A percentile compares a stretch with the other conserved stretches of the same genome.
Conservation (phyloP, 2,329 filamentous ascomycete species). For the Microdochium nivale region DNA sequence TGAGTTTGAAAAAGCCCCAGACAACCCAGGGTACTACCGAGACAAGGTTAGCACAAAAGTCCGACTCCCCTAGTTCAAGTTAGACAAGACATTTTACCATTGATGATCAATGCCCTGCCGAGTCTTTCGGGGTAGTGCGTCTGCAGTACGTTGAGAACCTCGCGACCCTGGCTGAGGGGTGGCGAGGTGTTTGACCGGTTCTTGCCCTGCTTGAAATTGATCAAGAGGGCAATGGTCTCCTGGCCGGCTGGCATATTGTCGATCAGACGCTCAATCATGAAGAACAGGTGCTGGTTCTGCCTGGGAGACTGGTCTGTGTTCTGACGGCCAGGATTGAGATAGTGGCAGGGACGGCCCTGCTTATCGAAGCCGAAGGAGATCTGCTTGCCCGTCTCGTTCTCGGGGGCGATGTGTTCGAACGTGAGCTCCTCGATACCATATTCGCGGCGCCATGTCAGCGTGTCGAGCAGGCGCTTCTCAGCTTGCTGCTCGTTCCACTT, state of each 20-base stretch:
- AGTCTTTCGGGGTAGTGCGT: constrained; percentile 92
- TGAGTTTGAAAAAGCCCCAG: constrained; percentile 89
- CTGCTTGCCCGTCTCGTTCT: constrained; percentile 97
- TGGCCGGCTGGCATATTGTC: constrained; percentile 82
- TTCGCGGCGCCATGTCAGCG: constrained; percentile 81
- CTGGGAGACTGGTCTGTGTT: constrained; percentile 82
- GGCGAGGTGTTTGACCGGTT: constrained; percentile 65
- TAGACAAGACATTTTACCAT: constrained; percentile 48
- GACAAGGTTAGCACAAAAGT: not conserved
- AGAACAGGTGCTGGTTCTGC: constrained; percentile 90
- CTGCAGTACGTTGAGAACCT: constrained; percentile 86
- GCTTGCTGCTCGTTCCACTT: constrained; percentile 79
- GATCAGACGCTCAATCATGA: constrained; percentile 85
- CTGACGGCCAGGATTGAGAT: constrained; percentile 81
- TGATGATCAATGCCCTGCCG: constrained; percentile 81
- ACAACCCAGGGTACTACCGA: constrained; percentile 77
- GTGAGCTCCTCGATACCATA: constrained; percentile 77
- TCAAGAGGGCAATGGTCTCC: constrained; percentile 77
- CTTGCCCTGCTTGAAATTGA: constrained; percentile 82
- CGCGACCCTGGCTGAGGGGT: constrained; percentile 64
- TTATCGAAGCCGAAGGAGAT: constrained; percentile 83
- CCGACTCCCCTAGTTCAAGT: constrained; percentile 5
- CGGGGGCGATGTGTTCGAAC: constrained; percentile 78
- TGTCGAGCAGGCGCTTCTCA: constrained; percentile 69
- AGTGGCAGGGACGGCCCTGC: constrained; percentile 77